phyloP scores from a whole-genome alignment of 73 alveolate species.

The Effrenium voratum region DNA sequence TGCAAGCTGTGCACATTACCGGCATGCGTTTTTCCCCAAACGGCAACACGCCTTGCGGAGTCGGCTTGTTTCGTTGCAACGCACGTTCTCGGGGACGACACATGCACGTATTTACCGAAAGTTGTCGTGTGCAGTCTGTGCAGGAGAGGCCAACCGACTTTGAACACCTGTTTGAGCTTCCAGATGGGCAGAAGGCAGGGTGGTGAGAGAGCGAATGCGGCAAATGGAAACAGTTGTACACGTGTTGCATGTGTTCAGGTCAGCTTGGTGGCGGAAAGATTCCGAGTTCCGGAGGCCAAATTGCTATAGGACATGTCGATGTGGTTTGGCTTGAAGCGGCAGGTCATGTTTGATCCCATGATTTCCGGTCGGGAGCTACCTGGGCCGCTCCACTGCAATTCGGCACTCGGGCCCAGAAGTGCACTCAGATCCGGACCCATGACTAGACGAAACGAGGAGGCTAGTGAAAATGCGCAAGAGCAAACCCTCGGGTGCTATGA shows the following conservation, averaged over 20 bases:
- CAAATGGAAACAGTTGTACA: neutral
- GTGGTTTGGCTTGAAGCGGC: neutral
- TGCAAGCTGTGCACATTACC: too few species aligned
- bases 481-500: too few species aligned
- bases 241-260: neutral
- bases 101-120: too few species aligned
- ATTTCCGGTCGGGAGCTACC: constrained; percentile 93
- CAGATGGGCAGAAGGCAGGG: constrained; percentile 71
- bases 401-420: neutral
- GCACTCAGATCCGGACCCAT: too few species aligned
- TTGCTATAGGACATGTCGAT: neutral
- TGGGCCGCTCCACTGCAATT: constrained; percentile 27
- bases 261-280: constrained; percentile 38
- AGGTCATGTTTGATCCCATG: constrained; percentile 95
- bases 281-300: constrained; percentile 63
- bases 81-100: too few species aligned
- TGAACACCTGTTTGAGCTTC: constrained; percentile 41
- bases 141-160: constrained; percentile 79
- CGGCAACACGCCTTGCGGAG: too few species aligned
- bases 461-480: too few species aligned
- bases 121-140: neutral
- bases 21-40: too few species aligned
- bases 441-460: too few species aligned
- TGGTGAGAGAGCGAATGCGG: neutral
- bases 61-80: too few species aligned